Evolutionary conservation across 768 basidiomycete species (phyloP).

Genomic region (Lentinula sp.): DNA sequence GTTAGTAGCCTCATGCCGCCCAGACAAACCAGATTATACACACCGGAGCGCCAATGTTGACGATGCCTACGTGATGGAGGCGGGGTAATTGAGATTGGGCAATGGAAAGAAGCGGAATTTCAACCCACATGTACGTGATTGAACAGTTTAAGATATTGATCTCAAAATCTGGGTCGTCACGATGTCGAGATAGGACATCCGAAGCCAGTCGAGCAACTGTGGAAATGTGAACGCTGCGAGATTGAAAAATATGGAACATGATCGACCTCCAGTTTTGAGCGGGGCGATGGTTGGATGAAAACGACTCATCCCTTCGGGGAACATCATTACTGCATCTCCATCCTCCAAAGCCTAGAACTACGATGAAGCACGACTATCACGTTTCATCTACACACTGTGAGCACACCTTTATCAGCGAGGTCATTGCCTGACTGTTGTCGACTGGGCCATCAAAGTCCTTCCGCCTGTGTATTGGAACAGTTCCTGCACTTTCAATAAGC

Average conservation of each 20-base stretch:
- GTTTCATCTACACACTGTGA: conserved; percentile 4
- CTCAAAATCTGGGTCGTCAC: conserved; percentile 62
- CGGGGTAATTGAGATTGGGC: not conserved
- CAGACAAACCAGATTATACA: not conserved
- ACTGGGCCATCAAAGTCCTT: conserved; percentile 60
- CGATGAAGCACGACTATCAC: not conserved
- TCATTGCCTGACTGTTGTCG: conserved; percentile 70
- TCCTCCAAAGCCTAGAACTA: conserved; percentile 56
- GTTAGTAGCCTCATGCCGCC: not conserved
- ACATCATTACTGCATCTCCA: conserved; percentile 77
- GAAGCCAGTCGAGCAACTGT: conserved; percentile 78
- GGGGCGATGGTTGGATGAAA: conserved; percentile 87
- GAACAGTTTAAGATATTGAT: conserved; percentile 73
- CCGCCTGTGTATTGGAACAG: conserved; percentile 73
- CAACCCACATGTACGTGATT: conserved; percentile 67
- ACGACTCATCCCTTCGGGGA: conserved; percentile 83
- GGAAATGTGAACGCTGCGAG: not conserved
- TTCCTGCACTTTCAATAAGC: conserved; percentile 86
- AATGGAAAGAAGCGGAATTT: not conserved
- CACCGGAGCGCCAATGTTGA: conserved; percentile 70
- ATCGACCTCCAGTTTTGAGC: conserved; percentile 71
- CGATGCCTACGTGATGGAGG: conserved; percentile 53
- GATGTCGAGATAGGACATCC: conserved; percentile 67
- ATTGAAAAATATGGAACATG: not conserved
- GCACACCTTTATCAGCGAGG: conserved; percentile 57